Percentiles rank a stretch among this genome's conserved stretches.
These are phyloP conservation scores for Globisporangium radiosum DNA, from an alignment of 352 stramenopile genomes.

Conservation along the genomic window DNA sequence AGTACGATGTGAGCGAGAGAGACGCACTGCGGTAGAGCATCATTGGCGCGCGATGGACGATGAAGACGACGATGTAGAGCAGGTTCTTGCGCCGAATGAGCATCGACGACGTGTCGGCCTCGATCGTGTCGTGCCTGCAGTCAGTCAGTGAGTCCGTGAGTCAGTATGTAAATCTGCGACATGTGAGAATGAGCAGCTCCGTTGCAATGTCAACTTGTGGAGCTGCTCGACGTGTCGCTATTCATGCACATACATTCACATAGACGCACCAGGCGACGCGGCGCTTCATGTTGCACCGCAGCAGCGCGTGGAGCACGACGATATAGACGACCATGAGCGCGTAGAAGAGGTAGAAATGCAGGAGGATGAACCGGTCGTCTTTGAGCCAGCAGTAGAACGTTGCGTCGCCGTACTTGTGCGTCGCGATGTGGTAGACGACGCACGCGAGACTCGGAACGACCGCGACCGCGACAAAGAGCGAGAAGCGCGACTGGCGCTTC, in stretches of 20 bases:
- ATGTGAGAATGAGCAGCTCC: not conserved
- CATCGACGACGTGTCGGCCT: slow-evolving; percentile 58
- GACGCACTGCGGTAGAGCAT: slow-evolving; percentile 64
- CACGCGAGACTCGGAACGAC: slow-evolving; percentile 42
- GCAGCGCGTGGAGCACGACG: slow-evolving; percentile 50
- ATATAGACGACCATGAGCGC: slow-evolving; percentile 66
- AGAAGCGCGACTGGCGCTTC: slow-evolving; percentile 50
- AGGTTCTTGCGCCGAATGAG: slow-evolving; percentile 66
- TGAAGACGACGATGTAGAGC: slow-evolving; percentile 68
- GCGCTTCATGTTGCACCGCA: slow-evolving; percentile 62
- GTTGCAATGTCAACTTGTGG: no score
- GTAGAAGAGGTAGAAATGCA: slow-evolving; percentile 78
- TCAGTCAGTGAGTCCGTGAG: not conserved
- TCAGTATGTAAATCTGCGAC: not conserved
- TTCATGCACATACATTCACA: not conserved
- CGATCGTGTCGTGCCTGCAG: slow-evolving; percentile 47
- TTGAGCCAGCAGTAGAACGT: slow-evolving; percentile 83
- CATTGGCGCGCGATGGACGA: slow-evolving; percentile 58
- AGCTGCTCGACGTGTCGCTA: not conserved
- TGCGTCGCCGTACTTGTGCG: slow-evolving; percentile 59
- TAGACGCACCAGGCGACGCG: slow-evolving; percentile 36
- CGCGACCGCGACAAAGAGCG: slow-evolving; percentile 44
- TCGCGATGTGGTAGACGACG: slow-evolving; percentile 54
- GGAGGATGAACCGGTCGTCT: slow-evolving; percentile 55
- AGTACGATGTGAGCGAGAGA: no score